Evolutionary conservation across 108 stramenopile genomes (phyloP), one percentile per base, ranked within the genome.

Genomic region (Cylindrotheca closterium): DNA sequence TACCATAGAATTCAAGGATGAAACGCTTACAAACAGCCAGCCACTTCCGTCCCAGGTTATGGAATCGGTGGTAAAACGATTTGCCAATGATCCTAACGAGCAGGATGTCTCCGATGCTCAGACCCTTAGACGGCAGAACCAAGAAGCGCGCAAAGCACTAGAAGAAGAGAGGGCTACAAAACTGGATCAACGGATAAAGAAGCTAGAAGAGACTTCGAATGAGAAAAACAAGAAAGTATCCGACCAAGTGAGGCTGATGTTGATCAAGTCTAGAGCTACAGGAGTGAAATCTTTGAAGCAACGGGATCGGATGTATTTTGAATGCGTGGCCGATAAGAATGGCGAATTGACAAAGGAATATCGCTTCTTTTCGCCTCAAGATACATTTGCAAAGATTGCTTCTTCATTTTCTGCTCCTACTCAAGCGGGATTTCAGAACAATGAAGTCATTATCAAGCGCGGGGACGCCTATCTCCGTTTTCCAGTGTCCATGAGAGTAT

Each of bases 201-300:
- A 81, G 18, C 48, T 83, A 26, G 78, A 81, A 25, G 42, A 68
- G 24, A 57, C 59, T 46, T 29, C 28, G 27, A 58, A 63, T 22
- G 67, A 71, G 49, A 81, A 83, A 58, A 80, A 69, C 45, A 69
- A 68, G 47, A 70, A 78, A 30, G 74, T 74, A 42, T 87, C 87
- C 4, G 72, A 76, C 37, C 85, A 91, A 81, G 85, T 91, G 1
- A 81, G 75, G 8, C 46, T 60, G 4, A 88, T 91, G 90, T 58
- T 91, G 26, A 74, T 88, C 23, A 88, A 88, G 61, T 82, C 79
- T 27, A 75, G 86, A 46, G 80, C 82, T n/a, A 83, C 76, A 8
- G 90, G 90, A 18, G 73, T 78, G 51, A 56, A 70, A 26, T 34
- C 34, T 1, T 51, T 91, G 33, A 76, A 83, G 45, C 71, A 71